Conservation (phyloP, 78 protist genomes). For the Dictyostelium citrinum region DNA sequence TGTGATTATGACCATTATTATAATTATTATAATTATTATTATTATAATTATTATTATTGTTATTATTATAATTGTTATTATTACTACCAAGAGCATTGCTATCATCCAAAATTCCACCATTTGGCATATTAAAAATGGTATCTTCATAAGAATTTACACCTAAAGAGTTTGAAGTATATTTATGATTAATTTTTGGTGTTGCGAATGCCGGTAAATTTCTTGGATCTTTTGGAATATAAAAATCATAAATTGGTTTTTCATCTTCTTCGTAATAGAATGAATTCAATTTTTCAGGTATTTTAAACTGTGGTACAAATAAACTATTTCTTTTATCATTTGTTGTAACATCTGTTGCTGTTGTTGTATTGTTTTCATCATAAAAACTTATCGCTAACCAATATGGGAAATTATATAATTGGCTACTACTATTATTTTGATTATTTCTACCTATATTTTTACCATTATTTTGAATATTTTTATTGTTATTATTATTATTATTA, state of each 20-base stretch:
- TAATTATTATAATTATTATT: not conserved
- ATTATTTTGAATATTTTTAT: not conserved
- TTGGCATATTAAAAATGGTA: slow-evolving; percentile 51
- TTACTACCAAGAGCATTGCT: not conserved
- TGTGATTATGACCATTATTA: not conserved
- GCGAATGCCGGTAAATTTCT: slow-evolving; percentile 43
- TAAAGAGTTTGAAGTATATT: slow-evolving; percentile 66
- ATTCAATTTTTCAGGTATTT: slow-evolving; percentile 21
- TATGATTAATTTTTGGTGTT: slow-evolving; percentile 19
- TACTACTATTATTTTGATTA: not conserved
- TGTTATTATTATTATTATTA: not conserved
- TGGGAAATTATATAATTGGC: slow-evolving; percentile 40
- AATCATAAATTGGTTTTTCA: slow-evolving; percentile 23
- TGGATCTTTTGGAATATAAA: slow-evolving; percentile 65
- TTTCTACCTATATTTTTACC: not conserved
- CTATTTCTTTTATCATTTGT: not conserved
- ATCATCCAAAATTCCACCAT: not conserved
- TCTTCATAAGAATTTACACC: slow-evolving; percentile 74
- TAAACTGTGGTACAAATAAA: slow-evolving; percentile 46
- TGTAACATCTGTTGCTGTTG: not conserved
- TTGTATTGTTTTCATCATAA: slow-evolving; percentile 23
- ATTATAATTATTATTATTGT: not conserved
- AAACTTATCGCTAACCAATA: slow-evolving; percentile 74
- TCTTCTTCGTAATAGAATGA: not conserved
- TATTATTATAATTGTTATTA: not conserved